Evolutionary conservation across 208 protist species (phyloP).

Genomic region (Leptomonas seymouri): DNA sequence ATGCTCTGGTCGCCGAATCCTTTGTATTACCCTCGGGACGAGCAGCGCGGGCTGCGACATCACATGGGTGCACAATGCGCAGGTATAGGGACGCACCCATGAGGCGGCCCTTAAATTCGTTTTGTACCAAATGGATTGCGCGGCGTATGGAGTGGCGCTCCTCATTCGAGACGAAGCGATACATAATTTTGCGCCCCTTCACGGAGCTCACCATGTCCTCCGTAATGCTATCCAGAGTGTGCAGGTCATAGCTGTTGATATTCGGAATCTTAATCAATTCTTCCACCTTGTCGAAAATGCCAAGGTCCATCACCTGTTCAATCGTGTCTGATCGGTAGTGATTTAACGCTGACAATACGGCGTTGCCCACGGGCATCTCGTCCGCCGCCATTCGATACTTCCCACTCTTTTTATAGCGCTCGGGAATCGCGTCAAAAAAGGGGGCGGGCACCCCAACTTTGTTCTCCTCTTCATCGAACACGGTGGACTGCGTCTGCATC

Average conservation of each 20-base stretch:
- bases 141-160: slow-evolving; percentile 25
- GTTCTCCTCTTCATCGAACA: too few relatives aligned
- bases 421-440: too few relatives aligned
- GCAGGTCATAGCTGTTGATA: slow-evolving; percentile 37
- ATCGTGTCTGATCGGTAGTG: neutral
- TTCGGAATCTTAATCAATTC: slow-evolving; percentile 26
- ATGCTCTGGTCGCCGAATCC: too few relatives aligned
- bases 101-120: slow-evolving; percentile 30
- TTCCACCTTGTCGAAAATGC: neutral
- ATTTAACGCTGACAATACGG: too few relatives aligned
- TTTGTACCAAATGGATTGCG: slow-evolving; percentile 27
- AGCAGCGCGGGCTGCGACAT: neutral
- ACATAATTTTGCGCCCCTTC: slow-evolving; percentile 43
- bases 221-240: slow-evolving; percentile 51
- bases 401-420: too few relatives aligned
- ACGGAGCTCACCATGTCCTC: slow-evolving; percentile 46
- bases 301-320: slow-evolving; percentile 1
- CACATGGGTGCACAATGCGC: slow-evolving; percentile 36
- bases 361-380: too few relatives aligned
- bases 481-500: too few relatives aligned
- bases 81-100: slow-evolving; percentile 60
- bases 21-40: too few relatives aligned
- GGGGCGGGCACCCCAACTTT: too few relatives aligned
- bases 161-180: slow-evolving; percentile 32
- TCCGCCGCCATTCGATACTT: too few relatives aligned